Percentiles rank a stretch among this genome's conserved stretches.
Evolutionary conservation across 805 yeast genomes (phyloP).

Genomic region (Blastobotrys peoriensis): DNA sequence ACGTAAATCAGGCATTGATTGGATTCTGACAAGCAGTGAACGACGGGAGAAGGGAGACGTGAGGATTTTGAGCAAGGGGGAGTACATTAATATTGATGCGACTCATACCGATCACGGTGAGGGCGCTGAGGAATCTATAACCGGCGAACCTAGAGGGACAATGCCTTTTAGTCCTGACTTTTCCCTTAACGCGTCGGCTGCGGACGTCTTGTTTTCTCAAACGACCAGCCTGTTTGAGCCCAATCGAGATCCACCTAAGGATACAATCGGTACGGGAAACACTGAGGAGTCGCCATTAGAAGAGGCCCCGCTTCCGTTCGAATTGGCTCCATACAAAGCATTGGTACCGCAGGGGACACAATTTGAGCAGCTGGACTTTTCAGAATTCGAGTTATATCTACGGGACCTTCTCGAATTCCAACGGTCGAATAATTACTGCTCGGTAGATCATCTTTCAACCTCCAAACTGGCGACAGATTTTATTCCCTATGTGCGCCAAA

Average conservation of each 20-base stretch:
- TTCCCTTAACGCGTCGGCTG: conserved; percentile 4
- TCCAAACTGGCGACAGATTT: conserved; percentile 18
- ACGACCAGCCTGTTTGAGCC: conserved; percentile 2
- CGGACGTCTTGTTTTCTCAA: conserved; percentile 6
- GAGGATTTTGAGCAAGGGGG: conserved; percentile 19
- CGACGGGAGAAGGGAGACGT: conserved; percentile 3
- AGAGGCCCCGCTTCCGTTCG: conserved; percentile 9
- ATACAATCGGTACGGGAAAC: conserved; percentile 5
- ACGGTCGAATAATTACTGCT: not conserved
- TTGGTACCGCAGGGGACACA: not conserved
- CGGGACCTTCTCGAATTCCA: not conserved
- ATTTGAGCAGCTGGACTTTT: conserved; percentile 1
- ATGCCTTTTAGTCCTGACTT: not conserved
- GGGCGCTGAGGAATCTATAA: not conserved
- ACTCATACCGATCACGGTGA: not conserved
- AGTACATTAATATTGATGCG: not conserved
- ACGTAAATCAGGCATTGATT: conserved; percentile 26
- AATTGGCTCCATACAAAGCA: not conserved
- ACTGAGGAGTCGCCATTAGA: conserved; percentile 4
- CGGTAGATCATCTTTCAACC: not conserved
- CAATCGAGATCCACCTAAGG: not conserved
- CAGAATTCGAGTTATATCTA: not conserved
- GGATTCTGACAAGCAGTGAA: conserved; percentile 25
- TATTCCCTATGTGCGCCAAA: conserved; percentile 25
- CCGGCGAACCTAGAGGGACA: not conserved